A percentile compares a stretch with the other conserved stretches of the same genome.
phyloP scores from a whole-genome alignment of 2,329 filamentous ascomycete species.

The Fusarium papillatum region DNA sequence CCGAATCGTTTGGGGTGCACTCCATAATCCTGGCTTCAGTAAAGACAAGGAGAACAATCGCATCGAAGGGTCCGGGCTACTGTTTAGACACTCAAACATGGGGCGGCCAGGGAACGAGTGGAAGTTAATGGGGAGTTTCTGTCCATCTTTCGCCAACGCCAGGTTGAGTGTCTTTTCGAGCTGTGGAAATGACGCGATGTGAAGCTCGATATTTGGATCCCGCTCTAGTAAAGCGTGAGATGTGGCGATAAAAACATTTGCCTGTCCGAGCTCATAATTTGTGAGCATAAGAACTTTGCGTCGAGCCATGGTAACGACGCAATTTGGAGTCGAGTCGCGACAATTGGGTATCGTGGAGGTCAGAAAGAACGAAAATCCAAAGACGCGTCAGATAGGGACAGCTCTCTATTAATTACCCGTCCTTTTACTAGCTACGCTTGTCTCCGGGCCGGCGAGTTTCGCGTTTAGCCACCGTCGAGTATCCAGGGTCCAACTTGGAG shows the following conservation, averaged over 20 bases:
- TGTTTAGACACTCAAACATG: neutral
- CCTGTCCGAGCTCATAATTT: neutral
- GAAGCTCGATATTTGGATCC: neutral
- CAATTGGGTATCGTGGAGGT: neutral
- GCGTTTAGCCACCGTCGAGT: neutral
- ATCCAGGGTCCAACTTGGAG: neutral
- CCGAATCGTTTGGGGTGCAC: neutral
- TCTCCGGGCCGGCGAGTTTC: neutral
- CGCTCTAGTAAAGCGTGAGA: neutral
- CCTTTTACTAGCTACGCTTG: neutral
- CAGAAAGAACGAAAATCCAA: neutral
- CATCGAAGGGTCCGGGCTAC: neutral
- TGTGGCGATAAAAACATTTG: neutral
- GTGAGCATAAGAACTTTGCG: constrained; percentile 2
- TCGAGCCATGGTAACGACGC: neutral
- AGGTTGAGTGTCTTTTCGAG: neutral
- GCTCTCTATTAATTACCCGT: neutral
- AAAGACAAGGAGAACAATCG: neutral
- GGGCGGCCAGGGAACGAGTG: neutral
- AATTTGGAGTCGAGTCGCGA: too few relatives aligned
- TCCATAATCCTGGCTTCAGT: neutral
- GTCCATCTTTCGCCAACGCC: neutral
- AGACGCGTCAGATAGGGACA: neutral
- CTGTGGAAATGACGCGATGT: neutral
- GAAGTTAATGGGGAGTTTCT: neutral